These are phyloP conservation scores for Citrullus mucosospermus DNA, from an alignment of 306 rosid species.

Conservation along the genomic window DNA sequence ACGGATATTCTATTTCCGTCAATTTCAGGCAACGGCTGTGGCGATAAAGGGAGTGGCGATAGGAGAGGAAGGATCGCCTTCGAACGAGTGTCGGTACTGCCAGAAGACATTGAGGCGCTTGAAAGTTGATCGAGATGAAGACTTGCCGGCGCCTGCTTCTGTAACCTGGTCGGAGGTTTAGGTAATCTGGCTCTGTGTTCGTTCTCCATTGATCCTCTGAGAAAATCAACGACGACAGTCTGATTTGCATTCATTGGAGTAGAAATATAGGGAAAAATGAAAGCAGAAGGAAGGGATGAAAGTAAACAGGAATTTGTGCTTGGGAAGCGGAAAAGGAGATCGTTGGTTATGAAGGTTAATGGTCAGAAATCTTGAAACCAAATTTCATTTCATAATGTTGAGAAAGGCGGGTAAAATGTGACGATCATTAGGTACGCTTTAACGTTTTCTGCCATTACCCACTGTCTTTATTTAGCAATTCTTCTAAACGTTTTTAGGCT, in stretches of 20 bases:
- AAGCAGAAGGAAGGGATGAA: background rate
- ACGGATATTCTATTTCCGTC: background rate
- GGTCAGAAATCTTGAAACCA: background rate
- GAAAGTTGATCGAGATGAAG: constrained; percentile 35
- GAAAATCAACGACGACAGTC: background rate
- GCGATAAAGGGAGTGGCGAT: constrained; percentile 46
- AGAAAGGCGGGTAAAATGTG: constrained; percentile 1
- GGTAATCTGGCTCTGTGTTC: background rate
- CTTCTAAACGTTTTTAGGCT: background rate
- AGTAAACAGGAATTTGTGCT: background rate
- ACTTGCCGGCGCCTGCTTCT: constrained; percentile 45
- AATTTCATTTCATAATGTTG: background rate
- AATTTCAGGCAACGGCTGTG: constrained; percentile 20
- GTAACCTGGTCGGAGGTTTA: constrained; percentile 44
- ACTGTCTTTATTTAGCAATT: constrained; percentile 1
- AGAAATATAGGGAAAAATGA: background rate
- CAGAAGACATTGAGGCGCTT: constrained; percentile 11
- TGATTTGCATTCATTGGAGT: background rate
- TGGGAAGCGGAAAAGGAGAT: constrained; percentile 4
- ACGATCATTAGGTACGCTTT: constrained; percentile 3
- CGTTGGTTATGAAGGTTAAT: background rate
- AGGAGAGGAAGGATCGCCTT: constrained; percentile 63
- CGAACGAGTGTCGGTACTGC: constrained; percentile 8
- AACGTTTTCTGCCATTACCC: background rate
- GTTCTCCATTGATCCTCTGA: constrained; percentile 1